Evolutionary conservation across 2,329 filamentous ascomycete genomes (phyloP).

Genomic region (Aspergillus texensis): DNA sequence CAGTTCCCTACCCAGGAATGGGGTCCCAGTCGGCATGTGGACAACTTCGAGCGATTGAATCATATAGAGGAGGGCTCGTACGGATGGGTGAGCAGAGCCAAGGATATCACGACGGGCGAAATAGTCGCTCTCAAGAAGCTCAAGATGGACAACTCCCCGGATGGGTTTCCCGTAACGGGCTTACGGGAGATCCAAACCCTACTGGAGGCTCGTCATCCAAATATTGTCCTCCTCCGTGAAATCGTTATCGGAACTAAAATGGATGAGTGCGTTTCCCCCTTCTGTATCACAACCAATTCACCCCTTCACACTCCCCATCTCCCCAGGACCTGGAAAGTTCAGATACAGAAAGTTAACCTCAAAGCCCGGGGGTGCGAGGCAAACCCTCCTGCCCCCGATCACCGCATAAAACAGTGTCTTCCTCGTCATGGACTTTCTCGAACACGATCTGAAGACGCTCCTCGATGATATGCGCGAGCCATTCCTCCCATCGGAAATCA

Average conservation of each 20-base stretch:
- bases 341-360: constrained; percentile 40
- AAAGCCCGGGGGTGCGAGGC: constrained; percentile 13
- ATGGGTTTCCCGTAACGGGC: constrained; percentile 90
- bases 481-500: constrained; percentile 89
- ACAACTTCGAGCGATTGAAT: constrained; percentile 89
- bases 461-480: constrained; percentile 93
- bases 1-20: constrained; percentile 71
- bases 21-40: constrained; percentile 73
- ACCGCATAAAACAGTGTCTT: constrained; percentile 65
- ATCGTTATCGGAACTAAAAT: constrained; percentile 74
- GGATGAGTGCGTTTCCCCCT: constrained; percentile 54
- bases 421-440: constrained; percentile 94
- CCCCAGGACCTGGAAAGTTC: constrained; percentile 38
- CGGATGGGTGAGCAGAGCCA: constrained; percentile 87
- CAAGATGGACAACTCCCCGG: constrained; percentile 78
- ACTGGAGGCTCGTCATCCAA: constrained; percentile 75
- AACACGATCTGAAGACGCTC: constrained; percentile 93
- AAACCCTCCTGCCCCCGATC: constrained; percentile 18
- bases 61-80: constrained; percentile 98
- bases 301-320: constrained; percentile 1
- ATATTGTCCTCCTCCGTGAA: constrained; percentile 80
- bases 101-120: constrained; percentile 70
- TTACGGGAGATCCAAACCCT: constrained; percentile 92
- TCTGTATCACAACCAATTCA: constrained; percentile 3
- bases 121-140: constrained; percentile 92